Base-by-base conservation (phyloP, 805 yeast species). In the Metschnikowia shivogae region DNA sequence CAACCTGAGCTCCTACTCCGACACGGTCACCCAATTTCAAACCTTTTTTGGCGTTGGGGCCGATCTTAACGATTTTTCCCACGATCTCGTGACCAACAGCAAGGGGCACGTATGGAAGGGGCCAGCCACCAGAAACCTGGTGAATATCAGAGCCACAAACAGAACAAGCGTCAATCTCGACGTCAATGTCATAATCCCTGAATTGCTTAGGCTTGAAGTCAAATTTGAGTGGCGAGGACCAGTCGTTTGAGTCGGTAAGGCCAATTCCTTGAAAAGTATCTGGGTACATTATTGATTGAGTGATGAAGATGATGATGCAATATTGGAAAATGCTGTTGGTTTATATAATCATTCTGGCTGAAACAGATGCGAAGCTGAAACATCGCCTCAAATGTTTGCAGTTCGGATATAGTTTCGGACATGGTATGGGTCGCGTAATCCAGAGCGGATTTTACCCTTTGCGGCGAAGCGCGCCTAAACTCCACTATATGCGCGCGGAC, bases 21-120 rank as follows among this genome's bases (percentile, higher is more conserved):
- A 84, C 92, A 53, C 87, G 72, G 51, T 86, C 82, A 45, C 95
- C 95, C 12, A 82, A 60, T 59, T 71, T 76, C 65, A 63, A 72
- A 42, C 49, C 45, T 8, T 31, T 19, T 19, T 39, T 46, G 14
- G 42, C 49, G 12, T 46, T 42, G 10, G 46, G 44, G 29, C 49
- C 49, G 7, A 42, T 29, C 34, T 39, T 46, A 8, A 46, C 49
- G 24, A 46, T 36, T 26, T 34, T 42, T 38, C 54, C 54, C 8
- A 50, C 42, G 30, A 59, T 49, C 48, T 59, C 63, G 44, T 59
- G 63, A 26, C 63, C 63, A 4, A 56, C 59, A 31, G 56, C 57
- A 7, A 42, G 38, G 9, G 52, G 52, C 3, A 24, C 22, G 19
- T 40, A 39, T 5, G 45, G 46, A 5, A 59, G 49, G 36, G 64